Conservation (phyloP, 768 basidiomycete genomes). For the Tricholoma terreum region DNA sequence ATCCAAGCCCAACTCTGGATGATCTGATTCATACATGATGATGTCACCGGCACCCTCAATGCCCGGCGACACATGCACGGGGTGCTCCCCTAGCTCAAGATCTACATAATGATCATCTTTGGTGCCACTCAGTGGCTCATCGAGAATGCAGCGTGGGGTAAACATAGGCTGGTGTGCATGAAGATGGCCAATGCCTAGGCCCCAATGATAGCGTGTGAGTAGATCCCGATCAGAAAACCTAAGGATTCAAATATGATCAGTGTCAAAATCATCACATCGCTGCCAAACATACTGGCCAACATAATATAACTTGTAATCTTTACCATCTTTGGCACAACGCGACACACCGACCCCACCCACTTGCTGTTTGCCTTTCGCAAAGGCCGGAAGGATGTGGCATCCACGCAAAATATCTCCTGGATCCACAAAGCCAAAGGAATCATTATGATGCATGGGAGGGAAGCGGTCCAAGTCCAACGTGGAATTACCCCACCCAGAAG, state of each 20-base stretch:
- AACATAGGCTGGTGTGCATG: not conserved
- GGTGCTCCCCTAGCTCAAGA: too few species aligned
- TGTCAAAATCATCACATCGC: not conserved
- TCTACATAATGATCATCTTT: too few species aligned
- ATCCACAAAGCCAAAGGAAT: slow-evolving; percentile 12
- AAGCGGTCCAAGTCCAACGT: slow-evolving; percentile 29
- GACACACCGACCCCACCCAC: not conserved
- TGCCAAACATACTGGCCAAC: not conserved
- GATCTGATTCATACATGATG: too few species aligned
- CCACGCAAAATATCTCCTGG: slow-evolving; percentile 11
- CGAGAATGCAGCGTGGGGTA: too few species aligned
- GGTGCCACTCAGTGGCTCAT: too few species aligned
- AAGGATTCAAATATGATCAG: not conserved
- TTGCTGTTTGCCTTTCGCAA: not conserved
- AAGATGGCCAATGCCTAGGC: not conserved
- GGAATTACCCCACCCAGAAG: slow-evolving; percentile 4
- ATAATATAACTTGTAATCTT: not conserved
- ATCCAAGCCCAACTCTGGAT: too few species aligned
- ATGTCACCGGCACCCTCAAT: too few species aligned
- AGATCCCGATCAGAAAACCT: slow-evolving; percentile 11
- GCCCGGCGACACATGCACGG: too few species aligned
- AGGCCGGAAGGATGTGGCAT: slow-evolving; percentile 10
- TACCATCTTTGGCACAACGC: not conserved
- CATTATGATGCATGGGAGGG: not conserved
- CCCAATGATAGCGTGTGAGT: slow-evolving; percentile 6